phyloP scores from a whole-genome alignment of 1,284 basidiomycete genomes.

The Sporisorium graminicola region DNA sequence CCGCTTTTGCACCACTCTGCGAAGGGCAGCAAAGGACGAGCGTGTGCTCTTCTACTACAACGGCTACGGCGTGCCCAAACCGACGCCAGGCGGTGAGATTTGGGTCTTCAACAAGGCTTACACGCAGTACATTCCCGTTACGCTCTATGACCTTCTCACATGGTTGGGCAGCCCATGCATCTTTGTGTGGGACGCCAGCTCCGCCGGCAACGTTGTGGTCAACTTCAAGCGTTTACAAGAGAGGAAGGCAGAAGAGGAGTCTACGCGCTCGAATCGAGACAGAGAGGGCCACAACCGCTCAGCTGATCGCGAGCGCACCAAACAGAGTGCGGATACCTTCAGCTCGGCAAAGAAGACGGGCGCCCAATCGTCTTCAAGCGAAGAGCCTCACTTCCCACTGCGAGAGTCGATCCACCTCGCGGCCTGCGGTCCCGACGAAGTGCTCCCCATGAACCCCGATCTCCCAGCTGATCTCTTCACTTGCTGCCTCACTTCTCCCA shows the following conservation, averaged over 20 bases:
- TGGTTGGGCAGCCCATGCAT: constrained; percentile 90
- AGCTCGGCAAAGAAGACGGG: constrained; percentile 27
- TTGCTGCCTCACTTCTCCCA: constrained; percentile 95
- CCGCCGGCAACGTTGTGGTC: constrained; percentile 89
- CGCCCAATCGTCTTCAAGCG: constrained; percentile 22
- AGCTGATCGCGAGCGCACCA: constrained; percentile 26
- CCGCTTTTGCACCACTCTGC: constrained; percentile 85
- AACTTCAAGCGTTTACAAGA: constrained; percentile 92
- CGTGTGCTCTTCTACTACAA: constrained; percentile 98
- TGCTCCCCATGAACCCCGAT: constrained; percentile 93
- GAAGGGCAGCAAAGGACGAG: constrained; percentile 92
- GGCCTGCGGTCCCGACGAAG: constrained; percentile 91
- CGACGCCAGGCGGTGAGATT: constrained; percentile 93
- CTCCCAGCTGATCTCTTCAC: constrained; percentile 97
- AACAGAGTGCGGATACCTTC: constrained; percentile 14
- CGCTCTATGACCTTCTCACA: constrained; percentile 88
- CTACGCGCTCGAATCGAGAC: constrained; percentile 66
- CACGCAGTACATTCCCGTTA: constrained; percentile 98
- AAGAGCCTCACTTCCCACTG: constrained; percentile 75
- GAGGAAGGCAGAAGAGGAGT: constrained; percentile 82
- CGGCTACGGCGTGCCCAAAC: constrained; percentile 96
- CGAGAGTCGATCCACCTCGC: constrained; percentile 94
- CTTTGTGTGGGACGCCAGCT: constrained; percentile 98
- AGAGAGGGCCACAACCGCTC: constrained; percentile 58
- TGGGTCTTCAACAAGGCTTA: constrained; percentile 99